Conservation (phyloP, 108 stramenopile genomes). For the Pseudonitzschia delicatissima region DNA sequence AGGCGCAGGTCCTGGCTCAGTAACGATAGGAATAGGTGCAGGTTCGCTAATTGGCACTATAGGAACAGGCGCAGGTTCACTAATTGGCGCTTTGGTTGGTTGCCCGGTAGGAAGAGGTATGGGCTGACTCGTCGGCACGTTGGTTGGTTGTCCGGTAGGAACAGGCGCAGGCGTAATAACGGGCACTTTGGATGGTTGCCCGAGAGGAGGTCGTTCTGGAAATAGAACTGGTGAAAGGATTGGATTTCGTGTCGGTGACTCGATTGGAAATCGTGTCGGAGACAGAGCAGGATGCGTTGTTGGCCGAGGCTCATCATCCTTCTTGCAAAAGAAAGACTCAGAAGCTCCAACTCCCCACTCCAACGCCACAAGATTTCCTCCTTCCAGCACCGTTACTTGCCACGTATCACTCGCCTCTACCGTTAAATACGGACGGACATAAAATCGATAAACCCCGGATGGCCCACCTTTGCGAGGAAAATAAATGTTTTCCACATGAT, state of each 20-base stretch:
- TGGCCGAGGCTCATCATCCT: slow-evolving; percentile 6
- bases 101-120: slow-evolving; percentile 5
- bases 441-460: slow-evolving; percentile 21
- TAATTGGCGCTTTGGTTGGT: not conserved
- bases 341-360: slow-evolving; percentile 26
- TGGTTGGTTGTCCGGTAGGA: not conserved
- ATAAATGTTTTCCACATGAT: slow-evolving; percentile 34
- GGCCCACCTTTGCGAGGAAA: slow-evolving; percentile 24
- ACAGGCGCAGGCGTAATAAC: not conserved
- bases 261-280: not conserved
- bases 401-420: slow-evolving; percentile 16
- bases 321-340: slow-evolving; percentile 10
- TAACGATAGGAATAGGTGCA: not conserved
- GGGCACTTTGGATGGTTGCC: slow-evolving; percentile 1
- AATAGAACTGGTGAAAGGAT: not conserved
- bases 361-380: slow-evolving; percentile 7
- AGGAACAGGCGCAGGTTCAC: not conserved
- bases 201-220: slow-evolving; percentile 14
- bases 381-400: slow-evolving; percentile 24
- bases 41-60: not conserved
- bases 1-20: not conserved
- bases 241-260: slow-evolving; percentile 1
- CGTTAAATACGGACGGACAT: slow-evolving; percentile 26
- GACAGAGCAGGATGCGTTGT: not conserved
- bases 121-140: too few relatives aligned